Evolutionary conservation across 2,329 filamentous ascomycete genomes (phyloP).

Genomic region (Ramularia endophylla): DNA sequence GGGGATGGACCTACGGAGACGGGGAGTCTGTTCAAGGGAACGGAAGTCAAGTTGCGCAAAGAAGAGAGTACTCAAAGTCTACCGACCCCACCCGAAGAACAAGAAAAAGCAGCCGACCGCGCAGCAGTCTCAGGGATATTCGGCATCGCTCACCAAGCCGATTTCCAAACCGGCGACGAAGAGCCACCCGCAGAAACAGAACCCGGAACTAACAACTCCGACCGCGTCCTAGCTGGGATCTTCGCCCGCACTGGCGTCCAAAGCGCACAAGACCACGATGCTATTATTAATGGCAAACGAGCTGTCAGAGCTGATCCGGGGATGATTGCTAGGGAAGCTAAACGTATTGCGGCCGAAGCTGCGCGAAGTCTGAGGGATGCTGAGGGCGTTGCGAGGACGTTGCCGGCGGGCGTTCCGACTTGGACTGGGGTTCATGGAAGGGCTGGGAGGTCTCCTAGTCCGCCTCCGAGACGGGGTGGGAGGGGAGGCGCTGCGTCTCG

Average conservation of each 20-base stretch:
- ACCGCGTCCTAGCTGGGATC: conserved; percentile 79
- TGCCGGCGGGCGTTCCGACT: conserved; percentile 80
- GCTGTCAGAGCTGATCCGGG: conserved; percentile 67
- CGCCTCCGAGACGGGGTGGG: conserved; percentile 38
- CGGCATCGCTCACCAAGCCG: conserved; percentile 41
- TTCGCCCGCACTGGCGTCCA: conserved; percentile 83
- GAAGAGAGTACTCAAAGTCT: conserved; percentile 25
- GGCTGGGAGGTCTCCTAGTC: conserved; percentile 61
- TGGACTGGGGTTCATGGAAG: conserved; percentile 87
- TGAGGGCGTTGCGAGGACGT: conserved; percentile 62
- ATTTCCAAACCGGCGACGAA: conserved; percentile 30
- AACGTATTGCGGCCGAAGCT: conserved; percentile 69
- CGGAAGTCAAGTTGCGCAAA: conserved; percentile 63
- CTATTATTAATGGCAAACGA: conserved; percentile 73
- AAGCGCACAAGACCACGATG: conserved; percentile 87
- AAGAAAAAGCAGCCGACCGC: conserved; percentile 10
- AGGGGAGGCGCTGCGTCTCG: conserved; percentile 38
- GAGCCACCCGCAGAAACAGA: conserved; percentile 19
- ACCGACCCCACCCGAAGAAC: conserved; percentile 26
- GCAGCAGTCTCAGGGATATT: conserved; percentile 28
- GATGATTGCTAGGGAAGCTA: conserved; percentile 76
- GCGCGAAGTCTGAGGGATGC: conserved; percentile 69
- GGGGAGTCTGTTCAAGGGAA: conserved; percentile 78
- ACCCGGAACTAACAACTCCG: conserved; percentile 45
- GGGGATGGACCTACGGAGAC: conserved; percentile 70